Conservation (phyloP, 129 eudicot species). For the Heracleum sosnowskyi region DNA sequence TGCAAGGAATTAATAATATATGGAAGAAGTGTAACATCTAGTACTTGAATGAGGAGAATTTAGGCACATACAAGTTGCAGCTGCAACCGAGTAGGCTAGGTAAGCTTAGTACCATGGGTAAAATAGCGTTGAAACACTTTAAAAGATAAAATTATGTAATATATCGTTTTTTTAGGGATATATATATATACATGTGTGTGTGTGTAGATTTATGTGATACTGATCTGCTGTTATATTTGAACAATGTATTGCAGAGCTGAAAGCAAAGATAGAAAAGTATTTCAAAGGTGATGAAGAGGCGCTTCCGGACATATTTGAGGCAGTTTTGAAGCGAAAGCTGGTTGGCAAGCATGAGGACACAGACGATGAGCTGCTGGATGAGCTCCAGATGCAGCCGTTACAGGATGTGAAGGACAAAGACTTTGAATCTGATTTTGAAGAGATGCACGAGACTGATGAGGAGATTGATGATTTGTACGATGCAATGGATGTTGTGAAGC, state of each 20-base stretch:
- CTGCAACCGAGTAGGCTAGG: not conserved
- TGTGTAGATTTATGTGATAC: not conserved
- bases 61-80: not conserved
- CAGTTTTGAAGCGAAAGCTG: conserved; percentile 35
- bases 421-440: conserved; percentile 44
- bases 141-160: not conserved
- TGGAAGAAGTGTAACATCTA: not conserved
- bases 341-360: conserved; percentile 44
- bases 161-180: not conserved
- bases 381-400: conserved; percentile 22
- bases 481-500: conserved; percentile 35
- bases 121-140: not conserved
- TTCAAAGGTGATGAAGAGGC: conserved; percentile 37
- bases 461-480: conserved; percentile 33
- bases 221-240: not conserved
- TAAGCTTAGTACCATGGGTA: not conserved
- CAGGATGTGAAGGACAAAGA: conserved; percentile 23
- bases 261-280: conserved; percentile 32
- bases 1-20: not conserved
- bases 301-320: conserved; percentile 36
- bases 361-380: conserved; percentile 45
- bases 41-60: not conserved
- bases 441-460: conserved; percentile 29
- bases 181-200: not conserved
- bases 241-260: conserved; percentile 36